Evolutionary conservation across 1,284 basidiomycete species (phyloP), one percentile per base, ranked within the genome.

Genomic region (Xanthoconium separans): DNA sequence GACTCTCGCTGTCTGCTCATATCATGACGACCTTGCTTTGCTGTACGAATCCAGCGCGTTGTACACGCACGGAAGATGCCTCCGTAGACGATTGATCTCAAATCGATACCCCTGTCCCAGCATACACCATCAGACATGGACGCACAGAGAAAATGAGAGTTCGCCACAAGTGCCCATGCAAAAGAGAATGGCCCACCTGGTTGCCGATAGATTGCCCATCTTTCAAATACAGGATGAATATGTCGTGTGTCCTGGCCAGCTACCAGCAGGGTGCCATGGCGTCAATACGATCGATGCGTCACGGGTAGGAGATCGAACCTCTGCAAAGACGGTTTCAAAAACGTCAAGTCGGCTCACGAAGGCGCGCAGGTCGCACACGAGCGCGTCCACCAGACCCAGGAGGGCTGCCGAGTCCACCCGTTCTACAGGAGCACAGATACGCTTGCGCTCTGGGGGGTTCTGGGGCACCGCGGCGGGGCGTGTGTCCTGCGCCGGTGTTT

Each of bases 11-110:
- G 34, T n/a, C 34, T 16, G 36, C n/a, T 16, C n/a, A n/a, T 11
- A 39, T 62, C 34, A 61, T 13, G 42, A 31, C 12, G 27, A 9
- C 36, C 12, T 55, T 27, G 33, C 60, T 53, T 63, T 61, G 18
- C 51, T 62, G 43, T 65, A 62, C 7, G 54, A 50, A 30, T 63
- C 63, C 22, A 65, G 42, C 6, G 62, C 62, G 20, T 40, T 37
- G 39, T 50, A 62, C 20, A 62, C 24, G 10, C 31, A 4, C 10
- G 53, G 57, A 45, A 62, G 52, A 20, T 50, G 54, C 40, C 49
- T 50, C 18, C 58, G 54, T 22, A 62, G 40, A 44, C 63, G 63
- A 27, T 50, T 39, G 24, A 65, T 51, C 46, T 65, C 62, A 4
- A 4, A 36, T 46, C 18, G 46, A 42, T 65, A 65, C 16, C 48